Evolutionary conservation across 768 basidiomycete species (phyloP).

Genomic region (Tulasnella calospora): DNA sequence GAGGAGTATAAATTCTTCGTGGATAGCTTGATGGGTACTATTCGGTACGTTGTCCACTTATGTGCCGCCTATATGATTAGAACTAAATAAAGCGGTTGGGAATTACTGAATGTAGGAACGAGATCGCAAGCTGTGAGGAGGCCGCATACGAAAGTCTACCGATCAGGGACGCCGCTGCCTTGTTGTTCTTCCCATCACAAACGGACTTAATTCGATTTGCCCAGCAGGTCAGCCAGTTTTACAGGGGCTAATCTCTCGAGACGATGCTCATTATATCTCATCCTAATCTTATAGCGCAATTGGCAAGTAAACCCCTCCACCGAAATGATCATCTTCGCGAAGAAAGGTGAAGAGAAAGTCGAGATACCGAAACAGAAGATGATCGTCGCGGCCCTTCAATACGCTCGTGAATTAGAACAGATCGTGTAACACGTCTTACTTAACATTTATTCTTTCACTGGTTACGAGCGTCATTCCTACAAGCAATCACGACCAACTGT

Average conservation of each 20-base stretch:
- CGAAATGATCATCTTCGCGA: slow-evolving; percentile 68
- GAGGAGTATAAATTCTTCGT: slow-evolving; percentile 95
- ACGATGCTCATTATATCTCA: slow-evolving; percentile 14
- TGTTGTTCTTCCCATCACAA: slow-evolving; percentile 84
- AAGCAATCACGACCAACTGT: neutral
- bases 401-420: slow-evolving; percentile 85
- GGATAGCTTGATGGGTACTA: slow-evolving; percentile 89
- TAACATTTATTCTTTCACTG: slow-evolving; percentile 4
- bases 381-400: slow-evolving; percentile 68
- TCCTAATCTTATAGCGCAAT: slow-evolving; percentile 51
- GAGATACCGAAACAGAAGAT: slow-evolving; percentile 84
- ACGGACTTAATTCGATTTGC: slow-evolving; percentile 81
- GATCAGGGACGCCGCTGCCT: slow-evolving; percentile 78
- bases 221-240: slow-evolving; percentile 50
- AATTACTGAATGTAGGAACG: slow-evolving; percentile 53
- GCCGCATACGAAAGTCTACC: slow-evolving; percentile 89
- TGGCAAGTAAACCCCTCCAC: slow-evolving; percentile 76
- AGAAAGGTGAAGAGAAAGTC: slow-evolving; percentile 72
- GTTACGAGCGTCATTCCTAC: neutral
- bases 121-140: slow-evolving; percentile 96
- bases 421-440: slow-evolving; percentile 55
- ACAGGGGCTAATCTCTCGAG: slow-evolving; percentile 17
- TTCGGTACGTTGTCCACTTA: slow-evolving; percentile 52
- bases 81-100: neutral
- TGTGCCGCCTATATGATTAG: neutral